Percentiles rank a stretch among this genome's conserved stretches.
phyloP scores from a whole-genome alignment of 768 basidiomycete species.

The Kwoniella botswanensis region DNA sequence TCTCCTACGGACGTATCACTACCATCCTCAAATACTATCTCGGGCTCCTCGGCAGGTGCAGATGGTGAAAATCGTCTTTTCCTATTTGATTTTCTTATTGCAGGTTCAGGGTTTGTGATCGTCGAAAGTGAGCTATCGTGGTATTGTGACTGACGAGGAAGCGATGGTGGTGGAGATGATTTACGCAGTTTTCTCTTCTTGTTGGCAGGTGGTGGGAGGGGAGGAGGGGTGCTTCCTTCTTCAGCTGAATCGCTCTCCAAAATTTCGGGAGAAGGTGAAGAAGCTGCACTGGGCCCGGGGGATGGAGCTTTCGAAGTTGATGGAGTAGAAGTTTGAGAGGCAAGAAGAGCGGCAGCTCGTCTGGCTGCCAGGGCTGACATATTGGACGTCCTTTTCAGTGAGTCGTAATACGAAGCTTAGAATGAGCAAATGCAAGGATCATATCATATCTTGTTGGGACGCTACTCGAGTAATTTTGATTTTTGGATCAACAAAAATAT shows the following conservation, averaged over 20 bases:
- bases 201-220: conserved; percentile 4
- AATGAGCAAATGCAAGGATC: background rate
- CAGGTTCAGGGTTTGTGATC: background rate
- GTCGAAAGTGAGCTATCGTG: background rate
- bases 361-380: conserved; percentile 54
- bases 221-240: background rate
- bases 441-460: background rate
- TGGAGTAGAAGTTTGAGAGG: conserved; percentile 12
- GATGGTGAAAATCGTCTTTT: conserved; percentile 22
- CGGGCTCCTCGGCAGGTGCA: conserved; percentile 21
- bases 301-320: background rate
- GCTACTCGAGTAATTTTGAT: background rate
- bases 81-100: background rate
- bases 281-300: background rate
- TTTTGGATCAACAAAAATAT: conserved; percentile 9
- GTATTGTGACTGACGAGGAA: background rate
- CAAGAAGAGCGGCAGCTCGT: conserved; percentile 38
- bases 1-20: conserved; percentile 23
- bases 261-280: background rate
- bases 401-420: background rate
- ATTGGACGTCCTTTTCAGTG: background rate
- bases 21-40: conserved; percentile 9
- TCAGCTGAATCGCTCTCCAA: background rate
- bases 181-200: conserved; percentile 15
- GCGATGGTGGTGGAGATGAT: conserved; percentile 5